Evolutionary conservation across 371 early-diverging fungal genomes (phyloP).

Genomic region (Blakeslea trispora): DNA sequence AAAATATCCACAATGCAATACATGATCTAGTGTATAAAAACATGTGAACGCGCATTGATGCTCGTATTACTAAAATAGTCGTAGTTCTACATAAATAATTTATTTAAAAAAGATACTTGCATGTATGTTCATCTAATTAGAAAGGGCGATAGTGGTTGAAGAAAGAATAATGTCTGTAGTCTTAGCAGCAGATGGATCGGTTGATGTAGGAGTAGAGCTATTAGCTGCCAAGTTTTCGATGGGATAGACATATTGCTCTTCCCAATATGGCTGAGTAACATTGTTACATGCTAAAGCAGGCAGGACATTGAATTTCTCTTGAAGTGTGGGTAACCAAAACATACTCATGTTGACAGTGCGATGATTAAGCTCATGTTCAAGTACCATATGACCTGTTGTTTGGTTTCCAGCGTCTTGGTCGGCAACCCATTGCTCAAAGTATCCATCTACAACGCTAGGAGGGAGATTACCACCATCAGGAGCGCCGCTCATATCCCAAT

Average conservation of each 20-base stretch:
- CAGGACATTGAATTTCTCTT: conserved; percentile 39
- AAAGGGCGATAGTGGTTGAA: not conserved
- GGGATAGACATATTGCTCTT: conserved; percentile 5
- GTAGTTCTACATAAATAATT: too few relatives aligned
- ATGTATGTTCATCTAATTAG: not conserved
- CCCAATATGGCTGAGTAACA: conserved; percentile 50
- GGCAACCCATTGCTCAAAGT: conserved; percentile 40
- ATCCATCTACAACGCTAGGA: conserved; percentile 31
- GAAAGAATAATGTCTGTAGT: not conserved
- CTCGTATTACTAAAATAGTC: too few relatives aligned
- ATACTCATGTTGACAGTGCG: conserved; percentile 45
- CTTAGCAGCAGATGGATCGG: not conserved
- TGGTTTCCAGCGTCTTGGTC: conserved; percentile 31
- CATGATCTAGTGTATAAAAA: too few relatives aligned
- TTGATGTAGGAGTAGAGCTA: not conserved
- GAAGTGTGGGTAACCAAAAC: conserved; percentile 43
- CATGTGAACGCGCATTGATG: too few relatives aligned
- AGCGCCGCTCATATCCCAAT: conserved; percentile 29
- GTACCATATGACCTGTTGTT: conserved; percentile 42
- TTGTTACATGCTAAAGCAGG: conserved; percentile 45
- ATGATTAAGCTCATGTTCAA: conserved; percentile 52
- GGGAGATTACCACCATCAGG: conserved; percentile 18
- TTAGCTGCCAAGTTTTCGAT: not conserved
- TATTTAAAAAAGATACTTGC: too few relatives aligned
- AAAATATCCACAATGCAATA: too few relatives aligned